Base-by-base conservation (phyloP, 2,329 filamentous ascomycete genomes). In the Helicocarpus griseus region DNA sequence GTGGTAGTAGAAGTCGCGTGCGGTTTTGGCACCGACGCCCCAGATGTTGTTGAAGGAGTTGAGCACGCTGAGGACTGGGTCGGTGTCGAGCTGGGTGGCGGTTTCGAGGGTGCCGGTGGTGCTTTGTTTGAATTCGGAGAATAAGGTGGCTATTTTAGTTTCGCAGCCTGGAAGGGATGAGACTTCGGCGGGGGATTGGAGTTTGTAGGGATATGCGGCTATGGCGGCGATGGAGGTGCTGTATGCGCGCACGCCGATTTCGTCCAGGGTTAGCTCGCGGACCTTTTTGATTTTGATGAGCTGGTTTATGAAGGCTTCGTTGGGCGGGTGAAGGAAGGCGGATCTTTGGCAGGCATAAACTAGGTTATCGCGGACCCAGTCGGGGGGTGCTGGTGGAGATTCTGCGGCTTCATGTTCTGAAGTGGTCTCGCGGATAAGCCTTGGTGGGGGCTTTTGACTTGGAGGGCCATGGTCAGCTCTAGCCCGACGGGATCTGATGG, bases 21-120 rank as follows among this genome's bases (percentile, higher is more conserved):
- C 90, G 0, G 86, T 93, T 11, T 81, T 82, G 2, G 86, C 84
- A 0, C 86, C 91, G 0, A 96, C 89, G n/a, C 90, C 91, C 87
- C 89, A 95, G 52, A 96, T 94, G 4, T 86, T 76, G 69, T 86
- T 87, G 67, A 97, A 96, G 0, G 77, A 65, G 41, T 80, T 75
- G 3, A 96, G 69, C 0, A 82, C 75, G 19, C 75, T 74, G 53
- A 93, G 74, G 52, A 77, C 79, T 11, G 80, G 73, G 58, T 95
- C 83, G 0, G 71, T 68, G 48, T 85, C 77, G 1, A 86, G 78
- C 3, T 82, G 78, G 6, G 78, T 71, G 0, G 83, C 82, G 22
- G 87, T 86, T 33, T 74, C 64, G 4, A 95, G 71, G 14, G 68
- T 73, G 0, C 82, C 83, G 0, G 77, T 76, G 1, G 61, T 61